A percentile compares a stretch with the other conserved stretches of the same genome.
phyloP scores from a whole-genome alignment of 495 filamentous ascomycete genomes.

The Trichoderma parareesei region DNA sequence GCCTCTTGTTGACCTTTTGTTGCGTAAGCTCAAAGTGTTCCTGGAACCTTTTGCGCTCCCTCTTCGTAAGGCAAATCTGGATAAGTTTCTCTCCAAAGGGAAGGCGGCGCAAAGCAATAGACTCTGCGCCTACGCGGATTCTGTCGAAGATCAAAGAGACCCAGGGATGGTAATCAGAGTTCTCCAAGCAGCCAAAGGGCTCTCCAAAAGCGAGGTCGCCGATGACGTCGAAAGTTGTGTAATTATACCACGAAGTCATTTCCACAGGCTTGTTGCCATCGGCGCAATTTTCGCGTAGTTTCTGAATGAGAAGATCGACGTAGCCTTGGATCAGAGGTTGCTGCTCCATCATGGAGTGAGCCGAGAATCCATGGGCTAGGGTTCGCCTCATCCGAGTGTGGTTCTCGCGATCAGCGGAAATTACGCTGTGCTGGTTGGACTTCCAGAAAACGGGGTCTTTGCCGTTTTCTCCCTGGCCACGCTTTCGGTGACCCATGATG shows the following conservation, averaged over 20 bases:
- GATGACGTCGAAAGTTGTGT: slow-evolving; percentile 53
- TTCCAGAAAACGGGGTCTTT: slow-evolving; percentile 29
- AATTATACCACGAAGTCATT: slow-evolving; percentile 49
- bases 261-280: slow-evolving; percentile 27
- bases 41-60: not conserved
- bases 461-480: slow-evolving; percentile 16
- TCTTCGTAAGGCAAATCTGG: not conserved
- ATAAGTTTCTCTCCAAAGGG: not conserved
- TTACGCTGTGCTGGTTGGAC: slow-evolving; percentile 15
- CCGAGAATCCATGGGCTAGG: slow-evolving; percentile 47
- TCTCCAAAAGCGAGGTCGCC: slow-evolving; percentile 55
- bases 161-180: slow-evolving; percentile 45
- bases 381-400: slow-evolving; percentile 37
- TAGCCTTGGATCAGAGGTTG: slow-evolving; percentile 36
- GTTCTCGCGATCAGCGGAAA: slow-evolving; percentile 26
- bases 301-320: slow-evolving; percentile 37
- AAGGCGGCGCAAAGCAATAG: not conserved
- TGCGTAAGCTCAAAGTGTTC: not conserved
- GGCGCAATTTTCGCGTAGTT: slow-evolving; percentile 24
- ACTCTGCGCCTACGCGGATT: slow-evolving; percentile 23
- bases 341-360: slow-evolving; percentile 38
- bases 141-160: slow-evolving; percentile 40
- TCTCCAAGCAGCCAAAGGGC: slow-evolving; percentile 45
- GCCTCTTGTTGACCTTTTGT: not conserved
- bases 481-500: slow-evolving; percentile 42